Evolutionary conservation across 2,329 filamentous ascomycete species (phyloP), one percentile per base, ranked within the genome.

Genomic region (Leptographium wingfieldii): DNA sequence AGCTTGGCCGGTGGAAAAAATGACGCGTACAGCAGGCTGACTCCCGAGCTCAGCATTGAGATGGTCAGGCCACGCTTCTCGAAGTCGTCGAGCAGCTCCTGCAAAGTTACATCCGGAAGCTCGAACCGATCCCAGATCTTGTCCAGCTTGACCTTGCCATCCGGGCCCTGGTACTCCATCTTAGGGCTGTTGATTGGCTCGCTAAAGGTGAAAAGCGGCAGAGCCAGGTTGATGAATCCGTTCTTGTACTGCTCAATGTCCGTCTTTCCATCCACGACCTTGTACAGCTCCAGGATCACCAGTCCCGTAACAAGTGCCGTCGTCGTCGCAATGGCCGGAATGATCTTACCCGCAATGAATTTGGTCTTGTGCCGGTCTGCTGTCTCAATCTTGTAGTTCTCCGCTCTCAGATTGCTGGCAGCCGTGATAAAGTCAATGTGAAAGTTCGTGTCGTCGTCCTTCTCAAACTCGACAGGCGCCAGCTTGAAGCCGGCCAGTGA

Each of bases 221-320:
- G 77, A 1, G 94, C 94, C 66, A 99, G 76, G 76, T 99, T 99
- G 75, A 97, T 81, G 73, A 99, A 99, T 19, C 94, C 94, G 70
- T 99, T 99, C 83, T 97, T 97, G 85, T 95, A 99, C 74, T 97
- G 89, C 76, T 97, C 94, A 65, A 96, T 87, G 67, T 97, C 90
- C n/a, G 81, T 83, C 80, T 99, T 96, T 70, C 91, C 92, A 69
- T 97, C 94, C 54, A 99, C 80, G 64, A 99, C 83, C 83, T 99
- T 99, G 85, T 90, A 96, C 55, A 97, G 77, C 77, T 99, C 94
- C 54, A 99, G 77, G 19, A 95, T 82, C 58, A 99, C 91, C 54
- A 99, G 80, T 61, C 94, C 94, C 3, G 94, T 99, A 14, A 97
- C 92, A 61, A 99, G 79, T 3, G 94, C 92, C 3, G 94, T 99